These are phyloP conservation scores for Backusella morwellensis DNA, from an alignment of 192 early-diverging fungal genomes.

Conservation along the genomic window DNA sequence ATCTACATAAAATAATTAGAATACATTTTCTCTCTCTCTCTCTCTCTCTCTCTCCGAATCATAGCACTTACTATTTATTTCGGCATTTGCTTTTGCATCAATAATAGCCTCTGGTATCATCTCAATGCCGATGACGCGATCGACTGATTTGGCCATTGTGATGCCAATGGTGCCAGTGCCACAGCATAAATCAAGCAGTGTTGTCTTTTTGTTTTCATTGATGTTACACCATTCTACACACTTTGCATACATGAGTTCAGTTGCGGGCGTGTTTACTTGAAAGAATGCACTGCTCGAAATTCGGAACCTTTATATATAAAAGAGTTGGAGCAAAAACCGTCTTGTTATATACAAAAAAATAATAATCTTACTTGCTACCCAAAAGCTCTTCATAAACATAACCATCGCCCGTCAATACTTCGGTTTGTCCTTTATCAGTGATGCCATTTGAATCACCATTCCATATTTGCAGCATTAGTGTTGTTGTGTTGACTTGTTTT, in stretches of 20 bases:
- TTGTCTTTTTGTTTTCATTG: slow-evolving; percentile 25
- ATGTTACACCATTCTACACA: slow-evolving; percentile 35
- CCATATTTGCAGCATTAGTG: slow-evolving; percentile 48
- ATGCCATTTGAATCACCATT: slow-evolving; percentile 55
- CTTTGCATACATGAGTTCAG: slow-evolving; percentile 61
- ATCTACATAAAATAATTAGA: background rate
- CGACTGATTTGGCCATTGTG: slow-evolving; percentile 58
- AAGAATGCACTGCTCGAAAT: slow-evolving; percentile 77
- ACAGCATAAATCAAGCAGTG: slow-evolving; percentile 78
- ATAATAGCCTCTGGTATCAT: slow-evolving; percentile 59
- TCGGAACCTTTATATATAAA: slow-evolving; percentile 42
- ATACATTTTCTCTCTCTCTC: no score
- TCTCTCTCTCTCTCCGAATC: no score
- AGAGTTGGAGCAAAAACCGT: background rate
- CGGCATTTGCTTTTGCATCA: slow-evolving; percentile 71
- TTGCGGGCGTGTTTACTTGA: slow-evolving; percentile 73
- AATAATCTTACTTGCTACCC: slow-evolving; percentile 38
- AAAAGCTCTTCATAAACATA: slow-evolving; percentile 64
- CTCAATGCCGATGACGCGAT: slow-evolving; percentile 73
- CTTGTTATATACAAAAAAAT: background rate
- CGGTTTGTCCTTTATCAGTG: slow-evolving; percentile 37
- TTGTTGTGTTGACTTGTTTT: slow-evolving; percentile 35
- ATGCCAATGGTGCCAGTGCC: slow-evolving; percentile 85
- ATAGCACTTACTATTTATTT: slow-evolving; percentile 17
- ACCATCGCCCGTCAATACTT: slow-evolving; percentile 51